phyloP scores from a whole-genome alignment of 441 rosid genomes.

The Populus trichocarpa region DNA sequence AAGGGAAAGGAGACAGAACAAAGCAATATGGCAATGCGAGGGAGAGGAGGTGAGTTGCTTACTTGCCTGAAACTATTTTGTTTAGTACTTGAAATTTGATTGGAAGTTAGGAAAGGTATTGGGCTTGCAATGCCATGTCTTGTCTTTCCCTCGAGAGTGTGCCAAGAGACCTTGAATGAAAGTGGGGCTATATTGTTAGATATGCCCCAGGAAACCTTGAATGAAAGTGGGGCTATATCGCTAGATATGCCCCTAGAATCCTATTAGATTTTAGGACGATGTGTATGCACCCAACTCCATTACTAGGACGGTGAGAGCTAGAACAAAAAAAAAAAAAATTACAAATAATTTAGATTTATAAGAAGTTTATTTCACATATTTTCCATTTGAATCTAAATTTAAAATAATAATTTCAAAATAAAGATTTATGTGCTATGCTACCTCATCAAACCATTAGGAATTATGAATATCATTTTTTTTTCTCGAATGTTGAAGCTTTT shows the following conservation, averaged over 20 bases:
- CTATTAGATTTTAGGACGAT: background rate
- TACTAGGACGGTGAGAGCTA: slow-evolving; percentile 3
- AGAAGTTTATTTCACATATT: no score
- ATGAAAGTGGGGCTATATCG: background rate
- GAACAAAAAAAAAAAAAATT: no score
- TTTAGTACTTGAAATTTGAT: slow-evolving; percentile 20
- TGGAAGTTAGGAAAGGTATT: background rate
- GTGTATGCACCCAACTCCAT: slow-evolving; percentile 8
- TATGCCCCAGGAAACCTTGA: no score
- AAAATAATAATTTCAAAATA: no score
- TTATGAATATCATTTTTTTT: no score
- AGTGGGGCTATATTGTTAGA: background rate
- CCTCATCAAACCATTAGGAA: no score
- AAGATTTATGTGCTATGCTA: no score
- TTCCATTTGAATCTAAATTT: no score
- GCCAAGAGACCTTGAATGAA: background rate
- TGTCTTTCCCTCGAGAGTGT: background rate
- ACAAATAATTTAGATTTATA: no score
- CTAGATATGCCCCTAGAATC: slow-evolving; percentile 4
- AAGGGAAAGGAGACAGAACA: slow-evolving; percentile 10
- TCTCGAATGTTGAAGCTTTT: no score
- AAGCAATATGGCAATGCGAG: background rate
- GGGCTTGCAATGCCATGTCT: background rate
- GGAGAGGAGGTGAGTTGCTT: background rate
- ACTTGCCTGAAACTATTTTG: background rate